Evolutionary conservation across 2,329 filamentous ascomycete genomes (phyloP), one percentile per base, ranked within the genome.

Genomic region (Fonsecaea monophora): DNA sequence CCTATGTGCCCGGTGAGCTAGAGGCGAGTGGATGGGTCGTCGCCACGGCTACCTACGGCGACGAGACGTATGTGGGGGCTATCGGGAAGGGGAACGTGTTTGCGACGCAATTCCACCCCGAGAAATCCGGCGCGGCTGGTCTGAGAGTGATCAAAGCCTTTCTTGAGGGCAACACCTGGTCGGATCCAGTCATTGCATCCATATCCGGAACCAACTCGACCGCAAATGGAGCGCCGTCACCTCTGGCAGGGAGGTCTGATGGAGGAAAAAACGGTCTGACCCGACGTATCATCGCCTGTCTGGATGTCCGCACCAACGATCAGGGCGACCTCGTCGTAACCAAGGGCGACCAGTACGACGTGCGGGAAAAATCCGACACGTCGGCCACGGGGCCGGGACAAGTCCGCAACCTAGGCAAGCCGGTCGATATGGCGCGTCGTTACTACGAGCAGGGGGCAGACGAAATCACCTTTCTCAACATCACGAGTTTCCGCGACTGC

Each of bases 381-480:
- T 83, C 86, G 21, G 10, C 42, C 42, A 21, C 42, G 42, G 45
- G 45, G 10, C 45, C 45, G 3, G 45, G 45, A 21, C 78, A 86
- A 72, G 94, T 99, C 40, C 89, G 95, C 70, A 99, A 99, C 78
- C 85, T 99, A 3, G 95, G 95, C 71, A 99, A 99, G 80, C 95
- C 95, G 1, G 94, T 99, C 57, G 93, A 97, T 71, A 91, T 99
- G 87, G 95, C 95, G 8, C 88, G 88, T 79, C 89, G 87, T 75
- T 99, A 99, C 83, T 99, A 98, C 83, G 90, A 96, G 75, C 92
- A 97, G 80, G 95, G 95, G 67, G 94, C 95, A 12, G 95, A 99
- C 79, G 95, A 99, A 80, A 87, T 99, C 64, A 97, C 94, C 0
- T 99, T 99, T 79, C 85, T 99, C 72, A 99, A 99, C 84, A 99